Base-by-base conservation (phyloP, 495 filamentous ascomycete genomes). In the Beverwykella pulmonaria region DNA sequence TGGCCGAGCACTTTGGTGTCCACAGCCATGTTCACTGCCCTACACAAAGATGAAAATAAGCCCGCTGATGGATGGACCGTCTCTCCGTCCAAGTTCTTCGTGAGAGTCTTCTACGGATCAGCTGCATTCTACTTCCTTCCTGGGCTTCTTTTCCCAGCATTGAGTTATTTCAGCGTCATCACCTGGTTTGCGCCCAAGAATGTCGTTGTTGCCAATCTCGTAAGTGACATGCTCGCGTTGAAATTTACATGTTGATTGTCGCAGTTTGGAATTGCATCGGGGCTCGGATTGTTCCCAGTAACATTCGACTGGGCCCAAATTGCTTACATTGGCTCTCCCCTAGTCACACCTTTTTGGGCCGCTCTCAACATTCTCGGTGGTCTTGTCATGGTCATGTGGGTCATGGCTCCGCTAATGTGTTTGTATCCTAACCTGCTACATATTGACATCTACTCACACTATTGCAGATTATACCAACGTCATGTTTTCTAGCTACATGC, bases 261-360 rank as follows among this genome's bases (percentile, higher is more conserved):
- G 1, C 56, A 82, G 67, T 94, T 95, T 67, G 92, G 92, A 3
- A 88, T 93, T 32, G 79, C 85, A n/a, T 93, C 92, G 2, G 92
- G 92, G 23, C 79, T 96, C 44, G 92, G 92, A 1, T 81, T 97
- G 63, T 93, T 94, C 54, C 86, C 93, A 3, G 71, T 97, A 71
- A 96, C 92, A 0, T 96, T 97, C 65, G 92, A 97, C 77, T 97
- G 92, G 92, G 86, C 90, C 0, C 93, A 96, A 77, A 87, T 97
- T 46, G 91, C 93, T 9, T 96, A 92, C 69, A 95, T 93, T 65
- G 90, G 90, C 14, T 94, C 90, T 29, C 92, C 92, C 0, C 81
- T 97, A 0, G 78, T 96, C 23, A 92, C 90, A 0, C 92, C 92
- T 0, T 96, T 93, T 72, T 96, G 92, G 92, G 92, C 93, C 6